Base-by-base conservation (phyloP, 495 filamentous ascomycete species). In the Penicillium atrosanguineum region DNA sequence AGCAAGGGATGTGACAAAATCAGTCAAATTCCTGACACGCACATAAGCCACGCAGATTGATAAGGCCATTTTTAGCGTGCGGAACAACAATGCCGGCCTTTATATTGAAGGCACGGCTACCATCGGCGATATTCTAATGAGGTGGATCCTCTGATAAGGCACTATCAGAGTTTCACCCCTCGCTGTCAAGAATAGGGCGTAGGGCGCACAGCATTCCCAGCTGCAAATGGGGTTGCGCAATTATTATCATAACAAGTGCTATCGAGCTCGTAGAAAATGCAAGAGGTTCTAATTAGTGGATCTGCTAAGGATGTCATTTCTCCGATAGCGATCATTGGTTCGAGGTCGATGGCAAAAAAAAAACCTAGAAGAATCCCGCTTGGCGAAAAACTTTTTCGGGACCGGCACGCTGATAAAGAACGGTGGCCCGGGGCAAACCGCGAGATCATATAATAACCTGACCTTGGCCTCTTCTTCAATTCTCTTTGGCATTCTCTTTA, bases 341-440 rank as follows among this genome's bases (percentile, higher is more conserved):
- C 8, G 20, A 31, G 44, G 39, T 41, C 41, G 56, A 59, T 59
- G 47, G 47, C 44, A 25, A 55, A 55, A 20, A 23, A 15, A 21
- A 23, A 23, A 2, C 23, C 23, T 23, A 34, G 11, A 15, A 12
- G 9, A 52, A 29, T 52, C 29, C 49, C 37, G 26, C 26, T 53
- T 44, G 48, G 47, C 46, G 42, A 52, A 53, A 54, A 58, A 56
- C 43, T 43, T 31, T 53, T 55, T 52, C 59, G 45, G 47, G 55
- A 16, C 28, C 55, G 39, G 47, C 11, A n/a, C n/a, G 7, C 29
- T 41, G 44, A 37, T 44, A 29, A 21, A 26, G 20, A 7, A 31
- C 15, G 29, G 45, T 9, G 28, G 44, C 26, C 59, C 60, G 60
- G 60, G 48, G 55, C 60, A 62, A 62, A 53, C 60, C 60, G 60